Conservation (phyloP, 2,329 filamentous ascomycete species). For the Drechslerella coelobrocha region DNA sequence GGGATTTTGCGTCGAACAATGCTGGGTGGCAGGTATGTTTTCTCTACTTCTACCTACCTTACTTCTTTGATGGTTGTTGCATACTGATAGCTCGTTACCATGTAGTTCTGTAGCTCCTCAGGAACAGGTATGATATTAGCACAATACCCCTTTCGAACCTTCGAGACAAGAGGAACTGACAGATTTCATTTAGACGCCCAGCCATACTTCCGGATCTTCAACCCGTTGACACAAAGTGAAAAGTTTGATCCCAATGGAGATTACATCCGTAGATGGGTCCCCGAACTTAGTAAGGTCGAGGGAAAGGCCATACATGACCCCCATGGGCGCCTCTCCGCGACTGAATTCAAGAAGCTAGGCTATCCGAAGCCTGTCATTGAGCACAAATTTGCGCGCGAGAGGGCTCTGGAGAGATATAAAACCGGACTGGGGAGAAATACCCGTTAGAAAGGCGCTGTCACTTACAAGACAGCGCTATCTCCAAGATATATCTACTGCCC, state of each 20-base stretch:
- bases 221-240: conserved; percentile 81
- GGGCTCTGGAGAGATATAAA: conserved; percentile 75
- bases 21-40: conserved; percentile 68
- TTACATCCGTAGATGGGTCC: conserved; percentile 84
- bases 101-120: conserved; percentile 43
- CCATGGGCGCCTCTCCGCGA: conserved; percentile 69
- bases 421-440: conserved; percentile 64
- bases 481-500: too few relatives aligned
- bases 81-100: conserved; percentile 51
- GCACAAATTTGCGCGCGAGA: conserved; percentile 72
- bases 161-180: too few relatives aligned
- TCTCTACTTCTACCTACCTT: conserved; percentile 56
- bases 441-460: conserved; percentile 1
- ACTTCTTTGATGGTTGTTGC: conserved; percentile 54
- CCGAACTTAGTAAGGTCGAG: conserved; percentile 70
- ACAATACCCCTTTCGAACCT: too few relatives aligned
- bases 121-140: conserved; percentile 54
- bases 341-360: conserved; percentile 32
- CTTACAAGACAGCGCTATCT: too few relatives aligned
- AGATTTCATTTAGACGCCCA: conserved; percentile 69
- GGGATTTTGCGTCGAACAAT: conserved; percentile 81
- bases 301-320: conserved; percentile 77
- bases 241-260: conserved; percentile 80
- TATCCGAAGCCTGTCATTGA: conserved; percentile 79
- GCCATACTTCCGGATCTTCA: conserved; percentile 91